These are phyloP conservation scores for Phaseolus lunatus DNA, from an alignment of 306 rosid genomes.

Conservation along the genomic window DNA sequence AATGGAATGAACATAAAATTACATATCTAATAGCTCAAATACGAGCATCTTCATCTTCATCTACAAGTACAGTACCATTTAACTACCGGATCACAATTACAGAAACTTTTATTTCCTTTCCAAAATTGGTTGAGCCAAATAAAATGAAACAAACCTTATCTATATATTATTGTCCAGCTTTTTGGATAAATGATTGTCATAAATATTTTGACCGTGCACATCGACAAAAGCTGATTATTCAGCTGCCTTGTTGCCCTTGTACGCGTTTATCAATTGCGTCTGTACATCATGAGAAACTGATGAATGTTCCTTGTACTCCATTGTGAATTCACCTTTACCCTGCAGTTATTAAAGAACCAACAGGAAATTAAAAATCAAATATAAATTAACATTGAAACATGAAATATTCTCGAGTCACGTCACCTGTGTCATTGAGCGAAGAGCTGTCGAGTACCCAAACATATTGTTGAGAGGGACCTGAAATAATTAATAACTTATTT, in stretches of 20 bases:
- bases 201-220: slow-evolving; percentile 36
- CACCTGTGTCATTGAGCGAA: slow-evolving; percentile 97
- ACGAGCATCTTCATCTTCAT: slow-evolving; percentile 13
- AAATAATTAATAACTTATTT: slow-evolving; percentile 39
- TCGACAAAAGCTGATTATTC: slow-evolving; percentile 51
- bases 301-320: slow-evolving; percentile 94
- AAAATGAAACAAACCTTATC: slow-evolving; percentile 41
- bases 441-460: slow-evolving; percentile 95
- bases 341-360: slow-evolving; percentile 45
- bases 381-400: background rate
- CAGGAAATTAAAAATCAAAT: slow-evolving; percentile 1
- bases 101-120: slow-evolving; percentile 45
- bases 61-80: background rate
- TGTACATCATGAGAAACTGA: slow-evolving; percentile 93
- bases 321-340: slow-evolving; percentile 99
- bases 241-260: slow-evolving; percentile 70
- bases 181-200: slow-evolving; percentile 28
- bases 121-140: slow-evolving; percentile 57
- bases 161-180: slow-evolving; percentile 42
- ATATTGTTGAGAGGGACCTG: slow-evolving; percentile 97
- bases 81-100: slow-evolving; percentile 4
- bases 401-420: background rate
- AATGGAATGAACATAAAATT: background rate
- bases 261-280: slow-evolving; percentile 68
- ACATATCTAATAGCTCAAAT: background rate